A percentile compares a stretch with the other conserved stretches of the same genome.
Evolutionary conservation across 2,329 filamentous ascomycete genomes (phyloP).

Genomic region (Rugonectria rugulosa): DNA sequence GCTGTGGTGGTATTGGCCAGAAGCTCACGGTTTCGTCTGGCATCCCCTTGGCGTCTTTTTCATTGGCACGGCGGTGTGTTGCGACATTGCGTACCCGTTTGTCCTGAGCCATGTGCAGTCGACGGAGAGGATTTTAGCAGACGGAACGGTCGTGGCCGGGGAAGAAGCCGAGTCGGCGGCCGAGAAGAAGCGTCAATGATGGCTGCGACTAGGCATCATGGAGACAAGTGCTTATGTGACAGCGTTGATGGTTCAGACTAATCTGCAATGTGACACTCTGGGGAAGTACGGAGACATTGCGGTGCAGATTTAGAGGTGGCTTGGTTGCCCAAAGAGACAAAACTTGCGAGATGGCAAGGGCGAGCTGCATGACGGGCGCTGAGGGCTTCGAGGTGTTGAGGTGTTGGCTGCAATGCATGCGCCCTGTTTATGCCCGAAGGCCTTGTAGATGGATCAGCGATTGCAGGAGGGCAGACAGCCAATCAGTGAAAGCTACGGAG

Average conservation of each 20-base stretch:
- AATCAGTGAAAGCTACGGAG: too few species aligned
- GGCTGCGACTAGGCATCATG: neutral
- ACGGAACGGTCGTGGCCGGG: conserved; percentile 46
- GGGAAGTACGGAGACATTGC: neutral
- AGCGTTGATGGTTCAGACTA: conserved; percentile 4
- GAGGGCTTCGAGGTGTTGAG: too few species aligned
- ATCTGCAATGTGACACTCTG: neutral
- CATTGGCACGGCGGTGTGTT: conserved; percentile 48
- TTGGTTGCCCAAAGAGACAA: neutral
- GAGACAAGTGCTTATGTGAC: neutral
- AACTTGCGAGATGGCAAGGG: neutral
- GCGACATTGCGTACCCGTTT: conserved; percentile 55
- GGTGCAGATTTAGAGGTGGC: too few species aligned
- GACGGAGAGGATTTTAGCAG: conserved; percentile 47
- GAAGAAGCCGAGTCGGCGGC: conserved; percentile 12
- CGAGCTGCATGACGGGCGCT: neutral
- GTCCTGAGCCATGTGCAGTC: conserved; percentile 49
- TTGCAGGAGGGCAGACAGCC: too few species aligned
- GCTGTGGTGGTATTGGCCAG: conserved; percentile 60
- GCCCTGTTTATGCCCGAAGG: too few species aligned
- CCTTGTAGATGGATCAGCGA: too few species aligned
- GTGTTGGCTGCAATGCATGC: too few species aligned
- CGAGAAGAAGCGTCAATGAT: conserved; percentile 33
- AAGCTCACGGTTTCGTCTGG: conserved; percentile 56
- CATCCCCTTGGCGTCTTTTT: conserved; percentile 53